Percentiles rank a stretch among this genome's conserved stretches.
Evolutionary conservation across 1,284 basidiomycete species (phyloP).

Genomic region (Puccinia novopanici): DNA sequence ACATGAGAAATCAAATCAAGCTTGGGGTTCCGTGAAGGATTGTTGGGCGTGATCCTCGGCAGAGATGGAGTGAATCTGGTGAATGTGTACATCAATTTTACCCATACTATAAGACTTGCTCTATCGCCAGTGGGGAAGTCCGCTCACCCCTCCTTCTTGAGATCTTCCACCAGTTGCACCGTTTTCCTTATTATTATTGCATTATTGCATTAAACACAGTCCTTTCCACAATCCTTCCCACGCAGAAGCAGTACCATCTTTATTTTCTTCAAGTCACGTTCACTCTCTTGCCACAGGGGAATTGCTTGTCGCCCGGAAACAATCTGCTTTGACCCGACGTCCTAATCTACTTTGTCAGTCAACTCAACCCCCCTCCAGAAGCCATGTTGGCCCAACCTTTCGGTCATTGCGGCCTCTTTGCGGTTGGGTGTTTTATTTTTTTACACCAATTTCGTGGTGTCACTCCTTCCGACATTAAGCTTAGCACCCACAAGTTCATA

Average conservation of each 20-base stretch:
- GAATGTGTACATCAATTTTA: background rate
- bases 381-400: background rate
- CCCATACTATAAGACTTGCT: too few relatives aligned
- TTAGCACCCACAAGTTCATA: background rate
- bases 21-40: background rate
- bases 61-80: background rate
- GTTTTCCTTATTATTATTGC: too few relatives aligned
- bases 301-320: background rate
- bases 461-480: background rate
- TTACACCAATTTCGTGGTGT: background rate
- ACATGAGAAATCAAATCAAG: background rate
- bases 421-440: background rate
- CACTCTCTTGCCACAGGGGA: background rate
- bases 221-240: too few relatives aligned
- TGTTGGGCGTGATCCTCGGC: background rate
- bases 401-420: background rate
- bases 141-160: too few relatives aligned
- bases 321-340: background rate
- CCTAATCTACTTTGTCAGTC: background rate
- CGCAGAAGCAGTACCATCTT: background rate
- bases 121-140: background rate
- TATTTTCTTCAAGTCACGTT: background rate
- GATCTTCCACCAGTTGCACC: too few relatives aligned
- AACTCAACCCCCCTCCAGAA: background rate
- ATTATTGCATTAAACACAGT: too few relatives aligned